Base-by-base conservation (phyloP, 1,284 basidiomycete species). In the Phenoliferia sp. region DNA sequence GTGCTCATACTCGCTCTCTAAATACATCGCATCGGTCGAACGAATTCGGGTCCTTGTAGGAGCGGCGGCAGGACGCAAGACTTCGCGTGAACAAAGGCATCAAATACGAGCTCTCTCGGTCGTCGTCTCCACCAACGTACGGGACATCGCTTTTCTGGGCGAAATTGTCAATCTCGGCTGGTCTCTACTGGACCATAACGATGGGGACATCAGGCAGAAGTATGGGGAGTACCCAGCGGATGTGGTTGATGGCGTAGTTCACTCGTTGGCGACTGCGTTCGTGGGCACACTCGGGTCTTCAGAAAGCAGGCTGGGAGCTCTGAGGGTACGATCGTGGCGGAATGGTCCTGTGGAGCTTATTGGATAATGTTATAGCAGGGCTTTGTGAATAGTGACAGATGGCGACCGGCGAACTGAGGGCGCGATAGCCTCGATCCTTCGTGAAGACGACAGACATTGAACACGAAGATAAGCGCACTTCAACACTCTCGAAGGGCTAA, bases 111-210 rank as follows among this genome's bases (percentile, higher is more conserved):
- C 67, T 22, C 62, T 73, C 29, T 55, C 52, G 6, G 69, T 73
- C 44, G 50, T 73, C 55, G 71, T 73, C 48, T 67, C 71, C 50
- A 73, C 71, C 36, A 69, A 73, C 52, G 48, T 73, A 35, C 59
- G 61, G 44, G 71, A 73, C 44, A 56, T 73, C 36, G 69, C 59
- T n/a, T 73, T 73, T 57, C 59, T 64, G 44, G 71, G 71, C 61
- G 71, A 73, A 60, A 50, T 73, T 55, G 57, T 57, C 17, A 65
- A 66, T 29, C 59, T 69, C 33, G 71, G 71, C 17, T 73, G 71
- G 69, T 68, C 67, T 10, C 28, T 73, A 19, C 55, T 73, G 28
- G 71, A 73, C 39, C 70, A 71, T 64, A 65, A 67, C 17, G 71
- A 73, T 48, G 59, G 67, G 58, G 71, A 71, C 48, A 10, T 71